These are phyloP conservation scores for Mycena alexandri DNA, from an alignment of 768 basidiomycete species.

Conservation along the genomic window DNA sequence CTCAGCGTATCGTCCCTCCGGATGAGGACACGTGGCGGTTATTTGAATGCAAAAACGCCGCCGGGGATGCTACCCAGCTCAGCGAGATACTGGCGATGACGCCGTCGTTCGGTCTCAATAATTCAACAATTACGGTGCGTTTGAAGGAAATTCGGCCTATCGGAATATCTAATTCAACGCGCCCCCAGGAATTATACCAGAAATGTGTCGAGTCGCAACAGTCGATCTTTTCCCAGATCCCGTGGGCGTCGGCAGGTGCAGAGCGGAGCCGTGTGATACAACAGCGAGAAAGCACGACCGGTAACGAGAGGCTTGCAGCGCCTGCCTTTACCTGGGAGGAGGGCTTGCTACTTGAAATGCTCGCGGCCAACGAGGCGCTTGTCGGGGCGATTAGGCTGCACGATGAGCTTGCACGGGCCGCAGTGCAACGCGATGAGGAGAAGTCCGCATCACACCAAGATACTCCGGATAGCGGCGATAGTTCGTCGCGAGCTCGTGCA, in stretches of 20 bases:
- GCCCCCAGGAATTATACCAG: constrained; percentile 78
- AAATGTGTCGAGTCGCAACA: constrained; percentile 88
- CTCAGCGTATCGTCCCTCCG: constrained; percentile 57
- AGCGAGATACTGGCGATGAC: constrained; percentile 77
- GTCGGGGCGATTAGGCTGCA: constrained; percentile 77
- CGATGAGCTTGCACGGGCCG: constrained; percentile 82
- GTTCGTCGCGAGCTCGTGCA: background rate
- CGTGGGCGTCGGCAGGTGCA: constrained; percentile 91
- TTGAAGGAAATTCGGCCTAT: background rate
- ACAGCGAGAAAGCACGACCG: constrained; percentile 16
- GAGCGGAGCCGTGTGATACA: constrained; percentile 54
- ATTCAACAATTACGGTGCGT: constrained; percentile 76
- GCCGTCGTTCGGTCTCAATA: constrained; percentile 76
- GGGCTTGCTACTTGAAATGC: constrained; percentile 75
- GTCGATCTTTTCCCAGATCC: constrained; percentile 86
- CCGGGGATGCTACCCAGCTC: constrained; percentile 80
- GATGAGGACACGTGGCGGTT: constrained; percentile 89
- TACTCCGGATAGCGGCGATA: background rate
- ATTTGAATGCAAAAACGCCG: constrained; percentile 86
- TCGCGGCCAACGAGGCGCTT: constrained; percentile 81
- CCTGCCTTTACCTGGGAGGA: constrained; percentile 73
- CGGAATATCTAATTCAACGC: background rate
- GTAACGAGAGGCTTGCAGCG: constrained; percentile 50
- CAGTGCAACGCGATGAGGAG: constrained; percentile 71
- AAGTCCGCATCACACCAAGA: constrained; percentile 46